Evolutionary conservation across 78 protist species (phyloP), one percentile per base, ranked within the genome.

Genomic region (Polysphondylium violaceum): DNA sequence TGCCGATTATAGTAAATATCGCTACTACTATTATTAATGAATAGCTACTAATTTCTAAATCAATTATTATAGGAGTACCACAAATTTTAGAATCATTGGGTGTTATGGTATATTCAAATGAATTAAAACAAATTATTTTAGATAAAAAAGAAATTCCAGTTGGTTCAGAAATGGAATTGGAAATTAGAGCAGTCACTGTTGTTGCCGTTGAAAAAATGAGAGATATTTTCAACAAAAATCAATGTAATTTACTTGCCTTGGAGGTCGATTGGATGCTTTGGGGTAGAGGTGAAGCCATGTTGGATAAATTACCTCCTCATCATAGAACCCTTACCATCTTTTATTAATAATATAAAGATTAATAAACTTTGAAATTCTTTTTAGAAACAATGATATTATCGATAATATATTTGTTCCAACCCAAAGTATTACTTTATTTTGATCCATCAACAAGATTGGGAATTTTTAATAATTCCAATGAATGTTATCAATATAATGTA

Each of bases 1-100:
- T 87, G 98, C 98, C 16, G 98, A 97, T 47, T 97, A 97, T 41
- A 65, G 98, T 67, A 44, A n/a, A 41, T 69, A 14, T 44, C 3
- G 31, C 21, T 0, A 3, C 1, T 53, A 21, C 11, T 25, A 0
- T 25, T 72, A 33, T 53, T 17, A 33, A 17, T 55, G 29, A 27
- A 29, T n/a, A 8, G 27, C 60, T 33, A 12, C 16, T 40, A 14
- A 17, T 21, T 76, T 14, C 12, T 40, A 58, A 17, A 50, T 27
- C 29, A 31, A 19, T 1, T 14, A 33, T 67, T 33, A 41, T 36
- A 64, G 71, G 63, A 58, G 90, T 72, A 23, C 89, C 95, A 53
- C 90, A 92, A 55, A 76, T 92, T 36, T 79, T 92, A 43, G 74
- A 73, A 41, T 41, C 33, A 31, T 58, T 73, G 47, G 86, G 86